These are phyloP conservation scores for Mycena citricolor DNA, from an alignment of 1,284 basidiomycete species.

Conservation along the genomic window DNA sequence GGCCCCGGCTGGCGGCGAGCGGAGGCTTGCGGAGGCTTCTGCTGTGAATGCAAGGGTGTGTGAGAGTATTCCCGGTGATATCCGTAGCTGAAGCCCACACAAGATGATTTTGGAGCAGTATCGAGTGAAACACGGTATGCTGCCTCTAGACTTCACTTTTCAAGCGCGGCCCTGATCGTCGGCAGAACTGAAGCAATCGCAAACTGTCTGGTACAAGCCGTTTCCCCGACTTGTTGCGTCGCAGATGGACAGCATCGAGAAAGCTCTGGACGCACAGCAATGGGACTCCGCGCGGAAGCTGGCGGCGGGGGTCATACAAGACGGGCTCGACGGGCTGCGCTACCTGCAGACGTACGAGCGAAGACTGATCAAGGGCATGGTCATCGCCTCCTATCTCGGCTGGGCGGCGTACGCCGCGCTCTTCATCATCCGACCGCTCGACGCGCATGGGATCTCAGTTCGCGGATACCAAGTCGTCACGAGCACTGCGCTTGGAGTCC, in stretches of 20 bases:
- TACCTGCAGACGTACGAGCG: conserved; percentile 90
- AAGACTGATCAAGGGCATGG: conserved; percentile 67
- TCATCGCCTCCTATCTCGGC: conserved; percentile 73
- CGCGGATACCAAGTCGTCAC: conserved; percentile 4
- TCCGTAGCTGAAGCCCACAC: conserved; percentile 1
- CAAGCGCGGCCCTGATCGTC: neutral
- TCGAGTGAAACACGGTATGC: conserved; percentile 70
- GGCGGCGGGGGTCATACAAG: conserved; percentile 56
- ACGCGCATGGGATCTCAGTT: no score
- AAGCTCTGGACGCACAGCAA: conserved; percentile 40
- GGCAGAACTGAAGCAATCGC: conserved; percentile 60
- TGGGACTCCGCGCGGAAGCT: conserved; percentile 52
- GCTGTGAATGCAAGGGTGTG: conserved; percentile 74
- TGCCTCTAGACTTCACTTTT: neutral
- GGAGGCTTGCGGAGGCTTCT: conserved; percentile 50
- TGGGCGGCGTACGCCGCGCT: conserved; percentile 71
- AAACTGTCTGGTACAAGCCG: conserved; percentile 62
- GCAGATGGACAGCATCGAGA: conserved; percentile 44
- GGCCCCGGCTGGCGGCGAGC: conserved; percentile 33
- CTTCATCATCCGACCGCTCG: conserved; percentile 47
- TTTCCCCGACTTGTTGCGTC: conserved; percentile 43
- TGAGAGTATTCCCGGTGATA: conserved; percentile 24
- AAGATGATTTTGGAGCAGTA: conserved; percentile 81
- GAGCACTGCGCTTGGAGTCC: conserved; percentile 29
- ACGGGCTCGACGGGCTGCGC: conserved; percentile 64